A percentile compares a stretch with the other conserved stretches of the same genome.
These are phyloP conservation scores for Ramaria sp. DNA, from an alignment of 768 basidiomycete genomes.

Conservation along the genomic window DNA sequence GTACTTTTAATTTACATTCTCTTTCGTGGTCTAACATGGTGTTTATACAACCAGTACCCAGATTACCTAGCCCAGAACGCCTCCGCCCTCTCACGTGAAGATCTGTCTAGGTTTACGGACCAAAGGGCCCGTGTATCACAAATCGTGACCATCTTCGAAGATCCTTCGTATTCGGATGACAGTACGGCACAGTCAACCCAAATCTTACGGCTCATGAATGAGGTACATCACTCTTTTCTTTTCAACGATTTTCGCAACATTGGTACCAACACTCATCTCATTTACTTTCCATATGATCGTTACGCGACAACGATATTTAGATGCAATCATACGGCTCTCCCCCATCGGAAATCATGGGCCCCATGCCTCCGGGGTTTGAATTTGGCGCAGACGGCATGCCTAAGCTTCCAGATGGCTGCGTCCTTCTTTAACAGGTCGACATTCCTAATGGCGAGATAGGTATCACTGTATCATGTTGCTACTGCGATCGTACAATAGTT, in stretches of 20 bases:
- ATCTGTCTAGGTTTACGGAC: conserved; percentile 50
- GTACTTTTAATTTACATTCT: not conserved
- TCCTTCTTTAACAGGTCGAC: conserved; percentile 11
- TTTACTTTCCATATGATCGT: not conserved
- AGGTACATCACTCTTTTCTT: conserved; percentile 33
- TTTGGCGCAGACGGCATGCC: conserved; percentile 47
- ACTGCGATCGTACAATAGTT: no score
- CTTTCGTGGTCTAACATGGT: not conserved
- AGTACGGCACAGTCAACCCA: conserved; percentile 33
- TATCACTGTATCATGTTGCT: not conserved
- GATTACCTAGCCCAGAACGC: conserved; percentile 53
- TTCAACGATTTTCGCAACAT: not conserved
- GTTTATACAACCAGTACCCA: conserved; percentile 48
- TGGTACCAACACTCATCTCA: not conserved
- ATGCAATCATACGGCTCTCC: conserved; percentile 75
- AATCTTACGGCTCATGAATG: conserved; percentile 62
- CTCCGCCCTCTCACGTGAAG: conserved; percentile 40
- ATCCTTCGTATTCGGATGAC: conserved; percentile 44
- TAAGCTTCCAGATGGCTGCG: conserved; percentile 30
- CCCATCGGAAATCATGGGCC: conserved; percentile 75
- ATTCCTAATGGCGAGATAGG: not conserved
- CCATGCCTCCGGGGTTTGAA: conserved; percentile 60
- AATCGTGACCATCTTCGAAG: conserved; percentile 60
- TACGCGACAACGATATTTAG: conserved; percentile 23
- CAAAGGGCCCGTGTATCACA: conserved; percentile 47